These are phyloP conservation scores for Termitomyces sp. DNA, from an alignment of 768 basidiomycete genomes.

Conservation along the genomic window DNA sequence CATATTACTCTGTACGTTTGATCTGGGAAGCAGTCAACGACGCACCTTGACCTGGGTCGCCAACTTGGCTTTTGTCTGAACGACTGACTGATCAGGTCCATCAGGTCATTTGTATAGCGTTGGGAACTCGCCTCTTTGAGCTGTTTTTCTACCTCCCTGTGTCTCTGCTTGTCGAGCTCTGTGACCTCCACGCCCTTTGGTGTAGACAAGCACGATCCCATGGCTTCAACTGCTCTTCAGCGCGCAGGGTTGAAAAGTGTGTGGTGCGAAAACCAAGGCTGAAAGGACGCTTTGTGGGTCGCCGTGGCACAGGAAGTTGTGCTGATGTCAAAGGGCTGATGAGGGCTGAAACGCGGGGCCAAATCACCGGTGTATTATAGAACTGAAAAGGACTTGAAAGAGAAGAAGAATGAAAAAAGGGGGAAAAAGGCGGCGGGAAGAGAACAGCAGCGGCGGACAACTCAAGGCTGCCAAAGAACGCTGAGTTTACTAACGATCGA, in stretches of 20 bases:
- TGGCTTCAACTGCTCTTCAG: conserved; percentile 20
- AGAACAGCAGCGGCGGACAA: neutral
- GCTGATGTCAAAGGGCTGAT: conserved; percentile 2
- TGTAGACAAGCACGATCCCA: conserved; percentile 82
- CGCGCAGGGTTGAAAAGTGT: neutral
- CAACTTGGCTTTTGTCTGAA: conserved; percentile 70
- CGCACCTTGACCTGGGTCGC: conserved; percentile 71
- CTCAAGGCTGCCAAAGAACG: neutral
- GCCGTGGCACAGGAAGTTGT: neutral
- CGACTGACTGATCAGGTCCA: neutral
- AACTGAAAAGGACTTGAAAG: neutral
- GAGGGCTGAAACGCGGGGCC: neutral
- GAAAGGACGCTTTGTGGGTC: conserved; percentile 1
- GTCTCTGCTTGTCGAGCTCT: conserved; percentile 62
- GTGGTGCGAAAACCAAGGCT: neutral
- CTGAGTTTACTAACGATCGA: neutral
- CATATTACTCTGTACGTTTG: neutral
- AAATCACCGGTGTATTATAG: neutral
- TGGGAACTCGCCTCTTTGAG: conserved; percentile 59
- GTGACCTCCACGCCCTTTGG: conserved; percentile 48
- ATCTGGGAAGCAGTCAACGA: neutral
- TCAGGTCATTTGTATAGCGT: conserved; percentile 1
- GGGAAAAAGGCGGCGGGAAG: neutral
- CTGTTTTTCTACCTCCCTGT: conserved; percentile 71
- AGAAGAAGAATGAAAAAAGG: neutral